These are phyloP conservation scores for Rhizopus stolonifer DNA, from an alignment of 371 early-diverging fungal species.

Conservation along the genomic window DNA sequence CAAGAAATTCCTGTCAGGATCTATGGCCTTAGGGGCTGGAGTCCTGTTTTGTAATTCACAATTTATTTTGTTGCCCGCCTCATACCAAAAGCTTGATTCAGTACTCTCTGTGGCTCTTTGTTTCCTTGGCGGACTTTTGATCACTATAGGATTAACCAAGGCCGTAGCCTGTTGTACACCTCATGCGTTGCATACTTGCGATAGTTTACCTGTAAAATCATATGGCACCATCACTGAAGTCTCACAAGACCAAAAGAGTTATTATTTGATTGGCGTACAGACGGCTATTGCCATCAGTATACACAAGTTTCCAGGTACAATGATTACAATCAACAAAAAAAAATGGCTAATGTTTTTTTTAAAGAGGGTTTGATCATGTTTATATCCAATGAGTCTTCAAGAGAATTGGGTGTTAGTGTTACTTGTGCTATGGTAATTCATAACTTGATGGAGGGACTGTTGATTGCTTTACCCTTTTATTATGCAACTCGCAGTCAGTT, in stretches of 20 bases:
- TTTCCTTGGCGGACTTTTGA: constrained; percentile 22
- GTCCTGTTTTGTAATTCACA: constrained; percentile 28
- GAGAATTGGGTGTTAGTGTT: constrained; percentile 67
- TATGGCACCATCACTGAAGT: constrained; percentile 1
- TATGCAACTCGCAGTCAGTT: constrained; percentile 60
- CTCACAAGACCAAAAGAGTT: constrained; percentile 5
- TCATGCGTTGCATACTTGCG: constrained; percentile 26
- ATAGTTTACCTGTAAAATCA: neutral
- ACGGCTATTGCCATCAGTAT: constrained; percentile 70
- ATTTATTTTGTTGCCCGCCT: constrained; percentile 27
- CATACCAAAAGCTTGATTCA: constrained; percentile 19
- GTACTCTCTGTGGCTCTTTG: constrained; percentile 12
- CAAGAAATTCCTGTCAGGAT: constrained; percentile 21
- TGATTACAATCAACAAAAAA: neutral
- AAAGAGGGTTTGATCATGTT: constrained; percentile 79
- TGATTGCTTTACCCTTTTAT: constrained; percentile 75
- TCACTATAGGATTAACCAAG: constrained; percentile 14
- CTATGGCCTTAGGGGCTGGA: constrained; percentile 29
- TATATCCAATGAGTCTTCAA: constrained; percentile 64
- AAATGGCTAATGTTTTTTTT: neutral
- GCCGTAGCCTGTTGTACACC: constrained; percentile 23
- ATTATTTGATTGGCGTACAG: constrained; percentile 57
- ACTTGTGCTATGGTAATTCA: constrained; percentile 75
- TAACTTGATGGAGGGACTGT: constrained; percentile 80
- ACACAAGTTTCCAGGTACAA: constrained; percentile 68